Conservation (phyloP, 2,329 filamentous ascomycete genomes). For the Balansia obtecta region DNA sequence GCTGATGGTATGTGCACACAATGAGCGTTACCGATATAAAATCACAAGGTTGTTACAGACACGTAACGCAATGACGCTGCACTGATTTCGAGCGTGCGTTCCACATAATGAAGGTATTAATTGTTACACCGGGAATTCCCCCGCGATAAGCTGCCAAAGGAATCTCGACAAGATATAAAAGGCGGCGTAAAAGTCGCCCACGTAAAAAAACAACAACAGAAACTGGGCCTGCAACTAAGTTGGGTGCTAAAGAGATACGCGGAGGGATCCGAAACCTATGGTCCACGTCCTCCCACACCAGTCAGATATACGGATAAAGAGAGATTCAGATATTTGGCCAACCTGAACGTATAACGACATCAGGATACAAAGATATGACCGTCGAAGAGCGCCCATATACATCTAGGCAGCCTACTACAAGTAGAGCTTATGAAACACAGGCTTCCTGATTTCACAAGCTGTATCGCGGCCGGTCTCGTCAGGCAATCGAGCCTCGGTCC, state of each 20-base stretch:
- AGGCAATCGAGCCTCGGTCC: too few species aligned
- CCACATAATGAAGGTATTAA: conserved; percentile 27
- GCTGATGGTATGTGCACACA: too few species aligned
- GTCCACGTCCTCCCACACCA: conserved; percentile 28
- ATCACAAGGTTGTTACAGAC: not conserved
- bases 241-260: conserved; percentile 34
- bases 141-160: conserved; percentile 45
- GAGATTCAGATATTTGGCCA: conserved; percentile 27
- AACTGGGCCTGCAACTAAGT: conserved; percentile 41
- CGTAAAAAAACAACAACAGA: conserved; percentile 40
- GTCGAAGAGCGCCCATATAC: too few species aligned
- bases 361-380: too few species aligned
- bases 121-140: conserved; percentile 38
- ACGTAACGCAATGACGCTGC: not conserved
- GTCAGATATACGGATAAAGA: conserved; percentile 30
- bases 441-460: too few species aligned
- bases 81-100: conserved; percentile 7
- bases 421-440: too few species aligned
- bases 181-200: conserved; percentile 44
- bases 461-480: too few species aligned
- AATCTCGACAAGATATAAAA: conserved; percentile 47
- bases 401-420: too few species aligned
- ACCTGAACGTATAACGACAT: conserved; percentile 11
- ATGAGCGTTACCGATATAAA: too few species aligned
- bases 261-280: conserved; percentile 32